These are phyloP conservation scores for Dothidotthia symphoricarpi DNA, from an alignment of 2,329 filamentous ascomycete species.

Conservation along the genomic window DNA sequence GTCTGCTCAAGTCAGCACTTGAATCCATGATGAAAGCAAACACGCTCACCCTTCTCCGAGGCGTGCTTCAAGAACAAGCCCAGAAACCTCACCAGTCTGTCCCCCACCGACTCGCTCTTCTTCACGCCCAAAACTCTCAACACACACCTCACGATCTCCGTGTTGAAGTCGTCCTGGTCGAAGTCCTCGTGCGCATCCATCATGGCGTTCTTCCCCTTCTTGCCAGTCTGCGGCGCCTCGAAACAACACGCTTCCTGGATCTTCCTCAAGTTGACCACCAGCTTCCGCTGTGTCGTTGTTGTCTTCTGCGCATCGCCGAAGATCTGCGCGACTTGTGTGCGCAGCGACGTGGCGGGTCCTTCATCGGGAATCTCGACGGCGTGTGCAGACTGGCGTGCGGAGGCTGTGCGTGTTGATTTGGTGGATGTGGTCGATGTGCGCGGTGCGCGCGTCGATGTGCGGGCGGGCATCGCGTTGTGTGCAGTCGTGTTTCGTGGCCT, in stretches of 20 bases:
- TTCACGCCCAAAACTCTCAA: conserved; percentile 80
- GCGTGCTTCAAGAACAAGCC: conserved; percentile 79
- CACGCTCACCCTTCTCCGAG: conserved; percentile 54
- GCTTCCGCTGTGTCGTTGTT: conserved; percentile 84
- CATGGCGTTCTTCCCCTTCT: conserved; percentile 40
- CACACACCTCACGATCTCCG: conserved; percentile 79
- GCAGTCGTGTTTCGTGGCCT: conserved; percentile 8
- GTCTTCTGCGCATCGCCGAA: conserved; percentile 72
- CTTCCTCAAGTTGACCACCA: conserved; percentile 83
- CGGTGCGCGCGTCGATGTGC: conserved; percentile 46
- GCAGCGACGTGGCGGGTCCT: conserved; percentile 66
- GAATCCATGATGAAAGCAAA: background rate
- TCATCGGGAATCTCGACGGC: conserved; percentile 64
- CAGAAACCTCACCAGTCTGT: conserved; percentile 80
- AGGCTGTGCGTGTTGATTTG: conserved; percentile 48
- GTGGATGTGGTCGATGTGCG: conserved; percentile 38
- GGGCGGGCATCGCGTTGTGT: conserved; percentile 46
- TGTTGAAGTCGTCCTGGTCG: conserved; percentile 82
- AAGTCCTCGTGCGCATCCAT: conserved; percentile 60
- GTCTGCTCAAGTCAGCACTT: conserved; percentile 22
- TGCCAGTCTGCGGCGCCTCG: conserved; percentile 53
- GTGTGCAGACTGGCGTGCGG: conserved; percentile 43
- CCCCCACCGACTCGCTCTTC: conserved; percentile 86
- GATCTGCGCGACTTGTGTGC: conserved; percentile 65
- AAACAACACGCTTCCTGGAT: conserved; percentile 80